phyloP scores from a whole-genome alignment of 257 asterid species.

The Capsicum baccatum region DNA sequence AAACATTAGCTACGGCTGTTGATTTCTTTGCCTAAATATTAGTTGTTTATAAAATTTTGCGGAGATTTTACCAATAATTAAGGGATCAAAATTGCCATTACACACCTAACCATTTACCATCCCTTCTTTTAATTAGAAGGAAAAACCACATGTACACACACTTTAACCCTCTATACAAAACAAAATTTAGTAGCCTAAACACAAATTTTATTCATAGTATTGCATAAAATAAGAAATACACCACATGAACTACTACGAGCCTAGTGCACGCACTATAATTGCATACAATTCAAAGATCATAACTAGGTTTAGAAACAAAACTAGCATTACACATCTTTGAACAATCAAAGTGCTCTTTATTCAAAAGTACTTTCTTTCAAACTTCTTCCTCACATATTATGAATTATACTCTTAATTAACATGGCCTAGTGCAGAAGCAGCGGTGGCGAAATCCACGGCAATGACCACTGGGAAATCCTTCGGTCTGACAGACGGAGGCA shows the following conservation, averaged over 20 bases:
- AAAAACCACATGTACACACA: not conserved
- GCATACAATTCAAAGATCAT: not conserved
- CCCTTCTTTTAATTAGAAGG: too few relatives aligned
- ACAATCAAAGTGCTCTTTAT: not conserved
- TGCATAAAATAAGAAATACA: not conserved
- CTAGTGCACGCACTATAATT: not conserved
- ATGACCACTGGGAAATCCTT: constrained; percentile 55
- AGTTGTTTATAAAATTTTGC: too few relatives aligned
- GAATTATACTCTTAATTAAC: constrained; percentile 30
- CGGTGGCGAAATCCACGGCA: constrained; percentile 63
- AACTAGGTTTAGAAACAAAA: not conserved
- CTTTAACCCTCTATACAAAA: not conserved
- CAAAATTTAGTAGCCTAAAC: not conserved
- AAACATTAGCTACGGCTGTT: too few relatives aligned
- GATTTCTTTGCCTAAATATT: too few relatives aligned
- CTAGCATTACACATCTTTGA: not conserved
- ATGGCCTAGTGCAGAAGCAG: constrained; percentile 51
- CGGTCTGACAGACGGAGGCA: constrained; percentile 45
- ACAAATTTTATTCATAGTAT: not conserved
- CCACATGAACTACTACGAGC: not conserved
- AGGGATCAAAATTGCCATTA: too few relatives aligned
- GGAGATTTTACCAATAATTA: too few relatives aligned
- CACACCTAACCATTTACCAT: too few relatives aligned
- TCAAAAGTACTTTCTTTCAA: not conserved
- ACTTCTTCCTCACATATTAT: not conserved